Evolutionary conservation across 192 early-diverging fungal genomes (phyloP).

Genomic region (Radiomyces spectabilis): DNA sequence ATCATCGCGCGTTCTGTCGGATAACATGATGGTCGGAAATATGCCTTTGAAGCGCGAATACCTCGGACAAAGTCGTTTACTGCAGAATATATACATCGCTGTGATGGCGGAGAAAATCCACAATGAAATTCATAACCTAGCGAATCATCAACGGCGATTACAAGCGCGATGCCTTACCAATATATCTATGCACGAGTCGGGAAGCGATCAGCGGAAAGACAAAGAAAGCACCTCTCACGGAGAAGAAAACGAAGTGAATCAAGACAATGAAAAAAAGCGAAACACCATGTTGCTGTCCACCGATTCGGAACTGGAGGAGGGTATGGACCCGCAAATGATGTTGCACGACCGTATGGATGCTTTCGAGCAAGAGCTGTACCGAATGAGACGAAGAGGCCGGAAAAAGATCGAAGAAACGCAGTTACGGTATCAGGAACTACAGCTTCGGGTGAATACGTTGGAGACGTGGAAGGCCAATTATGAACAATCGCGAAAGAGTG

Average conservation of each 20-base stretch:
- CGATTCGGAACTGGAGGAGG: no score
- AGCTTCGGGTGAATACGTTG: conserved; percentile 1
- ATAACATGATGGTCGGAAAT: conserved; percentile 24
- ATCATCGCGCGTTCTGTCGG: conserved; percentile 14
- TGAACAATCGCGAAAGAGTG: conserved; percentile 1
- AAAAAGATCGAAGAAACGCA: conserved; percentile 9
- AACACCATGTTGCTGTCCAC: no score
- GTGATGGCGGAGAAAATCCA: conserved; percentile 16
- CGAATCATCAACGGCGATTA: no score
- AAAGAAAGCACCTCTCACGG: no score
- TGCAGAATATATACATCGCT: conserved; percentile 15
- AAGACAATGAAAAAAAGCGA: no score
- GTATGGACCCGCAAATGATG: conserved; percentile 1
- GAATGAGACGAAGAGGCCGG: conserved; percentile 1
- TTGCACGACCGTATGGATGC: conserved; percentile 27
- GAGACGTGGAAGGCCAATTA: conserved; percentile 1
- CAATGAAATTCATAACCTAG: conserved; percentile 3
- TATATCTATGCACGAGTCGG: no score
- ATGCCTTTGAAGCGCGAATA: conserved; percentile 20
- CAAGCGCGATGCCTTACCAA: no score
- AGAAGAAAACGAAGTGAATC: no score
- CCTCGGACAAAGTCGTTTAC: conserved; percentile 2
- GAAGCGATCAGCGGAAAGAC: no score
- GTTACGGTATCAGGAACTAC: background rate
- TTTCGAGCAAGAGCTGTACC: conserved; percentile 17